phyloP scores from a whole-genome alignment of 768 basidiomycete species.

The Phanerodontia chrysosporium region DNA sequence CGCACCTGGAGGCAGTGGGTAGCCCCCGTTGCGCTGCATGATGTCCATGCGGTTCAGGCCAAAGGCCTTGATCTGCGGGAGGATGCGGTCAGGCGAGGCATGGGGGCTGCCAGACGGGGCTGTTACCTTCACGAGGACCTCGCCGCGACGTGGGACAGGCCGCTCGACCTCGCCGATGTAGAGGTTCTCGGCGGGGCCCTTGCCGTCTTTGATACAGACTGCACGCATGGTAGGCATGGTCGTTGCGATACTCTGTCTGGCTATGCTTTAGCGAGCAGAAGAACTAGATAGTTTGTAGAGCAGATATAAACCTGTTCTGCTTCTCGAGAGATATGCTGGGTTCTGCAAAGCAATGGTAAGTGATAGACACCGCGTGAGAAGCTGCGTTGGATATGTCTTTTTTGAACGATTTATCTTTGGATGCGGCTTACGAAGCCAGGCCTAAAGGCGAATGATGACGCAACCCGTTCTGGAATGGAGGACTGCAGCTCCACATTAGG shows the following conservation, averaged over 20 bases:
- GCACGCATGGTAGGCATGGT: conserved; percentile 56
- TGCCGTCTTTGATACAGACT: conserved; percentile 69
- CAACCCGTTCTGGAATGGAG: neutral
- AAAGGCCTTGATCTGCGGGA: conserved; percentile 65
- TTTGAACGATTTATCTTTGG: too few relatives aligned
- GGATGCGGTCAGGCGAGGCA: neutral
- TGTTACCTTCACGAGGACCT: conserved; percentile 79
- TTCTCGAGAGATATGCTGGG: too few relatives aligned
- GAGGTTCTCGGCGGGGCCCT: conserved; percentile 73
- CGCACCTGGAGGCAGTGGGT: conserved; percentile 74
- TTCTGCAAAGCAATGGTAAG: too few relatives aligned
- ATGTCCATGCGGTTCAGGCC: conserved; percentile 91
- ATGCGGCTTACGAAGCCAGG: neutral
- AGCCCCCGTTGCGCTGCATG: conserved; percentile 63
- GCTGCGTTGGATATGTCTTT: too few relatives aligned
- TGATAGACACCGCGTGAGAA: too few relatives aligned
- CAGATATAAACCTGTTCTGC: neutral
- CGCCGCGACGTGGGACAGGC: conserved; percentile 49
- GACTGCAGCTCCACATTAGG: neutral
- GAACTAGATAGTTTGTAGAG: too few relatives aligned
- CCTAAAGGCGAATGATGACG: neutral
- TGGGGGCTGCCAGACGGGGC: neutral
- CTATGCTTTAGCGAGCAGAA: too few relatives aligned
- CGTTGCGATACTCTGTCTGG: neutral
- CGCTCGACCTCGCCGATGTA: conserved; percentile 69